Base-by-base conservation (phyloP, 208 protist species). In the Herpetomonas muscarum region DNA sequence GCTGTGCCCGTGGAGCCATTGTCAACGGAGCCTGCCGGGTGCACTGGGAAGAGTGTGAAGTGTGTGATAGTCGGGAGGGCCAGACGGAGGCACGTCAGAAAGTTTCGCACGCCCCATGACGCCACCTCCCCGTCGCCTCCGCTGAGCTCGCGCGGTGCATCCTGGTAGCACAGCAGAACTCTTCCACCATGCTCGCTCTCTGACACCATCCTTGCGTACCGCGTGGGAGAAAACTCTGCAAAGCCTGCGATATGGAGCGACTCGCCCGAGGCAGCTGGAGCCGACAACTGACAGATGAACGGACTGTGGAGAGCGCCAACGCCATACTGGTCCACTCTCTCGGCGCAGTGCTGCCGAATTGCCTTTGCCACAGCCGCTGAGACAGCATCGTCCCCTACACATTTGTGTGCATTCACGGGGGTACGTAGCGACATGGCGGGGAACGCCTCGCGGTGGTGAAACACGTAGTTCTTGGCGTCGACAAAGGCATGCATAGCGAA, bases 391-490 rank as follows among this genome's bases (percentile, higher is more conserved):
- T 53, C 47, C 7, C 1, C 26, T 13, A 53, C 62, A 10, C 37
- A 45, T 12, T 70, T 70, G 48, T 28, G 15, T 46, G 52, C 1
- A 82, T 34, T 12, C 57, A 34, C 26, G 79, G 53, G 21, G 76
- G 68, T 41, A 57, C 55, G 9, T 65, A 81, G 44, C 32, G 70
- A 44, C 3, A 97, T 41, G 30, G 85, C 85, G 9, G 97, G 97
- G 45, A 99, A 96, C 4, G 87, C 89, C 59, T 97, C 93, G 30
- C 78, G 81, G 77, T 98, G 98, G 51, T 92, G 85, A 67, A 97
- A 99, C 17, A 77, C 63, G 77, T 98, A 90, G 29, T 75, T 73
- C 72, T 99, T 99, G 3, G 98, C 77, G 64, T 99, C 96, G 2
- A 95, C 76, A 74, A 85, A 99, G 2, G 93, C 89, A 29, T 92